Evolutionary conservation across 2,329 filamentous ascomycete genomes (phyloP).

Genomic region (Colletotrichum higginsianum): DNA sequence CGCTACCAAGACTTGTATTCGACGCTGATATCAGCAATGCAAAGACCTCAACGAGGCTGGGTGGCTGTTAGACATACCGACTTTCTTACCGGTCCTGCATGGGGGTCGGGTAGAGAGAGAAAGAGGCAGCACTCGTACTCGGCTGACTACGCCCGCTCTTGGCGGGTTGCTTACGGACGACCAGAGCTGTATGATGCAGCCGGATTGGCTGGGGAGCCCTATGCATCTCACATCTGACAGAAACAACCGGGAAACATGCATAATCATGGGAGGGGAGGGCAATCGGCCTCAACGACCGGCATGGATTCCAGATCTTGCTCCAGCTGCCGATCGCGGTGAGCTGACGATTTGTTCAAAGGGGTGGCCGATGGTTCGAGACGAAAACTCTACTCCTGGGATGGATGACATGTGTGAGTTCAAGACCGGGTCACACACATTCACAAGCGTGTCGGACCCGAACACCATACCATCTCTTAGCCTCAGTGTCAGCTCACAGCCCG

Average conservation of each 20-base stretch:
- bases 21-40: background rate
- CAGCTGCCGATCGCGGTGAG: background rate
- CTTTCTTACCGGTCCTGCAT: slow-evolving; percentile 20
- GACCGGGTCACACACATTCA: background rate
- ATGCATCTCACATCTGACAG: slow-evolving; percentile 11
- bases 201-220: background rate
- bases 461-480: background rate
- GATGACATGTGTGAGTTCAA: background rate
- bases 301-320: background rate
- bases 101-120: background rate
- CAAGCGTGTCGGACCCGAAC: background rate
- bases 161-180: background rate
- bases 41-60: background rate
- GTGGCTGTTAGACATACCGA: slow-evolving; percentile 39
- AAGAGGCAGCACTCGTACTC: background rate
- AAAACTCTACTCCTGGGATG: background rate
- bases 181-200: background rate
- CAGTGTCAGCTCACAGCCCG: background rate
- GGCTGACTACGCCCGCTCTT: background rate
- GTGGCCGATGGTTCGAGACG: background rate
- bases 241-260: background rate
- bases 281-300: background rate
- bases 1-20: background rate
- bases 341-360: background rate
- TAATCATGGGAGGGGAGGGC: slow-evolving; percentile 2